These are phyloP conservation scores for Umbelopsis sp. DNA, from an alignment of 192 early-diverging fungal species.

Conservation along the genomic window DNA sequence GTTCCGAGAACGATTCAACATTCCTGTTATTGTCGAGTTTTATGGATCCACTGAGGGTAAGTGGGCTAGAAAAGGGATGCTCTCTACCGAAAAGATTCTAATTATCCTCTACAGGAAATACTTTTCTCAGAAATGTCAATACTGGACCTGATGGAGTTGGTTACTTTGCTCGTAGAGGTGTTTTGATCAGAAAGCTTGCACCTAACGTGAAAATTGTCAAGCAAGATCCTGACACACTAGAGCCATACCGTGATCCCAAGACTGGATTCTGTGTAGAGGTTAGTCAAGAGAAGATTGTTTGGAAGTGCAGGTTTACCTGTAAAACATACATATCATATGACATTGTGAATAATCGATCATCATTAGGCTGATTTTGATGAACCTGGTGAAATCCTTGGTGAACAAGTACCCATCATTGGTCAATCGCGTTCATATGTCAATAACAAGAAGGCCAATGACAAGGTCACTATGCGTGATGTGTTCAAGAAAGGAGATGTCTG, in stretches of 20 bases:
- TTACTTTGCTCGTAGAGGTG: constrained; percentile 11
- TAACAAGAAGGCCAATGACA: constrained; percentile 34
- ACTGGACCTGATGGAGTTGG: constrained; percentile 17
- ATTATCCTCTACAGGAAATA: not conserved
- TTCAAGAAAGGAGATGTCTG: constrained; percentile 59
- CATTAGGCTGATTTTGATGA: constrained; percentile 35
- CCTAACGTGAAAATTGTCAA: constrained; percentile 50
- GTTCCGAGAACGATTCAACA: constrained; percentile 57
- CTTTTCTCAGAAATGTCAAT: constrained; percentile 14
- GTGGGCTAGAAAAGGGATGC: not conserved
- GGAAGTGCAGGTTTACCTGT: not conserved
- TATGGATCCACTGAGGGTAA: constrained; percentile 65
- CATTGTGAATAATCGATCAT: not conserved
- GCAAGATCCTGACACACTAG: constrained; percentile 51
- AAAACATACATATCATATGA: not conserved
- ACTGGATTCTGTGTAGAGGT: constrained; percentile 49
- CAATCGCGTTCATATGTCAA: constrained; percentile 41
- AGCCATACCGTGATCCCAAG: constrained; percentile 46
- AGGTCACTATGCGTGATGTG: constrained; percentile 46
- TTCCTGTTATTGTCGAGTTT: constrained; percentile 54
- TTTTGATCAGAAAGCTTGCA: constrained; percentile 23
- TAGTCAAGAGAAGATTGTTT: not conserved
- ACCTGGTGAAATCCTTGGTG: constrained; percentile 46
- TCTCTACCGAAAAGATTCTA: not conserved
- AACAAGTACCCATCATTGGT: not conserved